Evolutionary conservation across 169 alveolate species (phyloP), one percentile per base, ranked within the genome.

Genomic region (Eimeria zaria): DNA sequence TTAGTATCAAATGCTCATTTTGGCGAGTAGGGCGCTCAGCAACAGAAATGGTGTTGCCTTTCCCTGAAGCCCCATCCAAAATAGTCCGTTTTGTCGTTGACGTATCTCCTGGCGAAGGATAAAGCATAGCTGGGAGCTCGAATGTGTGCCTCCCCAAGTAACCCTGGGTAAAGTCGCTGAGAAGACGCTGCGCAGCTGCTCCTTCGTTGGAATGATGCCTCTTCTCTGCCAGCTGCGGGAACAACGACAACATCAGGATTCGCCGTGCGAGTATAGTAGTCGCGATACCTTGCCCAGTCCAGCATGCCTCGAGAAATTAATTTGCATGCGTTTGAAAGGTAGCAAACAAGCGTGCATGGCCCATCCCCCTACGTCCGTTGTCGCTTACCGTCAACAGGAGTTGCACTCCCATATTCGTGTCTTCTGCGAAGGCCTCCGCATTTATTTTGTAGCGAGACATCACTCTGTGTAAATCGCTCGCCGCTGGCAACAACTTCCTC

Each of bases 161-260:
- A 36, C 98, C 97, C 74, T 97, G 98, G 53, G 98, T 69, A 89
- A 98, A 97, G 88, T 98, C 99, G 39, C 98, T 96, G 58, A 98
- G 97, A 6, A 98, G 91, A 30, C 98, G 97, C 97, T 97, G 97
- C 41, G 98, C 97, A 8, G 98, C 98, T 9, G 97, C 97, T 53
- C 97, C 97, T 53, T 96, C 64, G 89, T 97, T 97, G 74, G 97
- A 93, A 73, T 92, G 96, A 91, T 95, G 96, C 51, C 96, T 53
- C 76, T 92, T 90, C 24, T 96, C 71, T 36, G 98, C 98, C 88
- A 97, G 95, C 96, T 95, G 96, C 55, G 91, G 95, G 36, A 9
- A 36, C 36, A 83, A 27, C n/a, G 64, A 27, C 74, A 55, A 55
- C 53, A 83, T 53, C 76, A 14, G 53, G 41, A 14, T 18, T 7